Conservation (phyloP, 257 asterid genomes). For the Anisodus acutangulus region DNA sequence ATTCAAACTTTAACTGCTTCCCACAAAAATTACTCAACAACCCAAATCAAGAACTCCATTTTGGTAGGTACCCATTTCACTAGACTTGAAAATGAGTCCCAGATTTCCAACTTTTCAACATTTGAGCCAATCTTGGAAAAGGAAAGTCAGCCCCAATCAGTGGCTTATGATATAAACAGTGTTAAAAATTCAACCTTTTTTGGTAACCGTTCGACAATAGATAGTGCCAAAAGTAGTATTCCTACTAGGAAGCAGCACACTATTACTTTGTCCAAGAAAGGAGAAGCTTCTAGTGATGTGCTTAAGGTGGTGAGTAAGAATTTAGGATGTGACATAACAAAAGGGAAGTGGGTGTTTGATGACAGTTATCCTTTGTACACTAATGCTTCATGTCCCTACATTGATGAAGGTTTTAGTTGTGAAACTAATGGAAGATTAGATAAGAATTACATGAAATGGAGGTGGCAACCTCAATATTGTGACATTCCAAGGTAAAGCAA, state of each 20-base stretch:
- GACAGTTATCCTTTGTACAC: slow-evolving; percentile 79
- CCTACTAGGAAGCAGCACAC: slow-evolving; percentile 28
- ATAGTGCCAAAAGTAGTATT: slow-evolving; percentile 2
- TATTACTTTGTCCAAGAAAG: slow-evolving; percentile 27
- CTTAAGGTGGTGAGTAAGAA: slow-evolving; percentile 36
- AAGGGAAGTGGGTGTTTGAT: slow-evolving; percentile 84
- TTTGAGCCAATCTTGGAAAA: slow-evolving; percentile 20
- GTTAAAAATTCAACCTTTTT: neutral
- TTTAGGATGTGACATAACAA: slow-evolving; percentile 57
- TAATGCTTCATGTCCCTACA: slow-evolving; percentile 67
- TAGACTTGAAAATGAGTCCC: slow-evolving; percentile 7
- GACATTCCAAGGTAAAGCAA: slow-evolving; percentile 74
- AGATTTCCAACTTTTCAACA: neutral
- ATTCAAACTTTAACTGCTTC: slow-evolving; percentile 31
- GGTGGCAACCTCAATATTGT: slow-evolving; percentile 91
- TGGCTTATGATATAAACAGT: slow-evolving; percentile 22
- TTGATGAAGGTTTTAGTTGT: slow-evolving; percentile 93
- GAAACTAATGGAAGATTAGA: slow-evolving; percentile 76
- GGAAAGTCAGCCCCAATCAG: slow-evolving; percentile 22
- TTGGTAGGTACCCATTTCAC: slow-evolving; percentile 31
- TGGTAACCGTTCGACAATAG: slow-evolving; percentile 20
- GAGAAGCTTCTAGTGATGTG: slow-evolving; percentile 14
- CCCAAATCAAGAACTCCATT: slow-evolving; percentile 36
- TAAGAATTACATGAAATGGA: slow-evolving; percentile 82
- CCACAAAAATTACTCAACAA: slow-evolving; percentile 38